Evolutionary conservation across 2,329 filamentous ascomycete species (phyloP), one percentile per base, ranked within the genome.

Genomic region (Ascochyta viciae-villosae): DNA sequence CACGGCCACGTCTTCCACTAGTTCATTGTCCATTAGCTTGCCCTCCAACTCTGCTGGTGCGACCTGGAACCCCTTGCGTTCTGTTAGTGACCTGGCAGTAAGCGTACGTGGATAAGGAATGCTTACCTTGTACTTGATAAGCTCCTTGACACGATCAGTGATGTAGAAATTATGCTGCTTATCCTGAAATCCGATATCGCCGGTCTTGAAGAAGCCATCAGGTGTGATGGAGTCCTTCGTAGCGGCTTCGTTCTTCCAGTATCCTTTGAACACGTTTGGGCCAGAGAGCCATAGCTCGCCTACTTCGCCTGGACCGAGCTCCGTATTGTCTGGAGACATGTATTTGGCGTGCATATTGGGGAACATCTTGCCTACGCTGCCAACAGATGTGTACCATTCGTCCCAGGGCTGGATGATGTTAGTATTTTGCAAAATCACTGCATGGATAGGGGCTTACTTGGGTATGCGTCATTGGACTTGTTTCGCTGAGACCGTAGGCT

Each of bases 341-440:
- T 94, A 89, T 76, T 89, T 93, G 37, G 89, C 90, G 58, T 87
- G 83, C 80, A 92, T 87, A 70, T 92, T 95, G 0, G 92, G 88
- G 27, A 93, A 75, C 48, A 96, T 79, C 42, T 84, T 85, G 16
- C 93, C 93, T 0, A 94, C 90, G 1, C 89, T 88, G 26, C 92
- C 93, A 64, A 92, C 57, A 15, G 63, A 63, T 6, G 51, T 55
- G 58, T 63, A 58, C 64, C 64, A 68, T 55, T 67, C 64, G 47
- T 66, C 45, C 65, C 66, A 67, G 9, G 66, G 63, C 61, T 68
- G 13, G 4, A 16, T 1, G 12, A 3, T 8, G n/a, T 56, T 23
- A 59, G 45, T 40, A 1, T 1, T 15, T 15, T 43, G 29, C 16
- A 19, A 19, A 19, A 19, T 2, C 7, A 24, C 10, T 22, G 2